These are phyloP conservation scores for Ligustrum vulgare DNA, from an alignment of 257 asterid species.

Conservation along the genomic window DNA sequence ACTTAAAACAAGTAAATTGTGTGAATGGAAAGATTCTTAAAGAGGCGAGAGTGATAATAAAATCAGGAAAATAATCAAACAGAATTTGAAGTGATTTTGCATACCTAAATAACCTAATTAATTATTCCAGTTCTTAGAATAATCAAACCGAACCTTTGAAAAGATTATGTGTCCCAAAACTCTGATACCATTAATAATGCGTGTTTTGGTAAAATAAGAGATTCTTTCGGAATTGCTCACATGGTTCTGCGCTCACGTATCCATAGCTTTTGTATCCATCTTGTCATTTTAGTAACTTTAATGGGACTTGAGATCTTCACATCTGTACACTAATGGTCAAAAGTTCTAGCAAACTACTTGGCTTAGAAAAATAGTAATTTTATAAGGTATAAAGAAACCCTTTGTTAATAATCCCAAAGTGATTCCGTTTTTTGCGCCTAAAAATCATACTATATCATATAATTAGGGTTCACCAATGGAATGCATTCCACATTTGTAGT, in stretches of 20 bases:
- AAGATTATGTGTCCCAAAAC: neutral
- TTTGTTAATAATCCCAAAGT: conserved; percentile 28
- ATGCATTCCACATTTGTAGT: conserved; percentile 1
- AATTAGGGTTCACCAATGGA: conserved; percentile 8
- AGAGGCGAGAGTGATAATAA: conserved; percentile 17
- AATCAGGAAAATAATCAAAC: conserved; percentile 28
- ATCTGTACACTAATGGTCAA: conserved; percentile 27
- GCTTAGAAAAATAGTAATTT: neutral
- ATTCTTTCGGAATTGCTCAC: conserved; percentile 47
- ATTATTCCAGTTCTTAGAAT: neutral
- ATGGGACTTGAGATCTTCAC: conserved; percentile 25
- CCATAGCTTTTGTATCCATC: neutral
- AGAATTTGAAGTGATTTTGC: conserved; percentile 24
- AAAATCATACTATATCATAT: conserved; percentile 30
- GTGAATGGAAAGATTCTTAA: conserved; percentile 22
- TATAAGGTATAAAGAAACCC: conserved; percentile 28
- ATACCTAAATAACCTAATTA: neutral
- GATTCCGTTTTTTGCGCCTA: conserved; percentile 48
- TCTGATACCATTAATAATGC: too few species aligned
- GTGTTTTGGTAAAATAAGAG: conserved; percentile 26
- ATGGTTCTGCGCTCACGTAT: conserved; percentile 28
- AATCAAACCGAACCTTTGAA: conserved; percentile 23
- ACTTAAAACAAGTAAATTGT: neutral
- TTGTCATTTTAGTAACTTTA: conserved; percentile 23
- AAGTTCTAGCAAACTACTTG: conserved; percentile 13